Percentiles rank a stretch among this genome's conserved stretches.
Evolutionary conservation across 768 basidiomycete species (phyloP).

Genomic region (Stropharia rugosoannulata): DNA sequence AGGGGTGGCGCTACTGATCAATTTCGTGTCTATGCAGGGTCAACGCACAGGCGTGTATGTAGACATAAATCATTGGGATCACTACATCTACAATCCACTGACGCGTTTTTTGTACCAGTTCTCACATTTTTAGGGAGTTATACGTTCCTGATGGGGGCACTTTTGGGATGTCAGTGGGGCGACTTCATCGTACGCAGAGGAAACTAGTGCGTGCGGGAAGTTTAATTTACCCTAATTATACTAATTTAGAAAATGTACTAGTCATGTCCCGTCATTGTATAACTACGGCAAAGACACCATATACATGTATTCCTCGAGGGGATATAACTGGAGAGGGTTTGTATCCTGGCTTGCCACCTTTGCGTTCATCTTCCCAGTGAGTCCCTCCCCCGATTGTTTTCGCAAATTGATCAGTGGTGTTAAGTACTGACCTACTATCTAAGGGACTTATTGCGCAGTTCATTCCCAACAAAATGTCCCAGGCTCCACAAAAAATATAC

Average conservation of each 20-base stretch:
- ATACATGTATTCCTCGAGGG: slow-evolving; percentile 10
- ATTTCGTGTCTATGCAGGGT: neutral
- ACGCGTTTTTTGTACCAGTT: neutral
- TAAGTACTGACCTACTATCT: neutral
- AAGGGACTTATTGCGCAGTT: slow-evolving; percentile 13
- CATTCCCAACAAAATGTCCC: slow-evolving; percentile 11
- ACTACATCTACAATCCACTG: neutral
- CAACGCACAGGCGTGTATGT: slow-evolving; percentile 12
- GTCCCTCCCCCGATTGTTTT: neutral
- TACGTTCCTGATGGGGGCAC: slow-evolving; percentile 16
- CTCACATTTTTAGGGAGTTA: slow-evolving; percentile 16
- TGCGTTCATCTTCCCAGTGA: slow-evolving; percentile 12
- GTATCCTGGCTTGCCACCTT: slow-evolving; percentile 11
- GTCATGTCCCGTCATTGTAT: slow-evolving; percentile 16
- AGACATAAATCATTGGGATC: too few species aligned
- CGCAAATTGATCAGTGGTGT: neutral
- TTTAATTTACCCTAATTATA: too few species aligned
- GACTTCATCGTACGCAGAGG: slow-evolving; percentile 13
- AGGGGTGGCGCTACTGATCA: neutral
- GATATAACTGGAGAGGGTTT: slow-evolving; percentile 17
- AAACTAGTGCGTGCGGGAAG: slow-evolving; percentile 8
- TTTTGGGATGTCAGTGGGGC: slow-evolving; percentile 16
- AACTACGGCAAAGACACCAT: slow-evolving; percentile 4
- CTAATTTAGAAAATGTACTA: neutral
- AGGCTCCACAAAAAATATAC: slow-evolving; percentile 8